Percentiles rank a stretch among this genome's conserved stretches.
Evolutionary conservation across 768 basidiomycete species (phyloP).

Genomic region (Podaxis sp.): DNA sequence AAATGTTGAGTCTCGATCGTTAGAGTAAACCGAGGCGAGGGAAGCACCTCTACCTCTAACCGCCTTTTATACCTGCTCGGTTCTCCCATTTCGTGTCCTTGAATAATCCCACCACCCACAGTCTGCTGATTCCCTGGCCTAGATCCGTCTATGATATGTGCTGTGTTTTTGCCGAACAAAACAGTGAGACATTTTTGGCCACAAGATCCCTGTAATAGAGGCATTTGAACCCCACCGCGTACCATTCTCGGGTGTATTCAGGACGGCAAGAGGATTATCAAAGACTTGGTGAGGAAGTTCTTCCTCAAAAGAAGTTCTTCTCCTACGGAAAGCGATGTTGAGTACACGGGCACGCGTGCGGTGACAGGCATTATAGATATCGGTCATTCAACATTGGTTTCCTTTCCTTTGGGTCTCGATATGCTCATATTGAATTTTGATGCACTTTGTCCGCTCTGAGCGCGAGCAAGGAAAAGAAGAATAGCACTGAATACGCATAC

Average conservation of each 20-base stretch:
- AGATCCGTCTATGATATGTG: background rate
- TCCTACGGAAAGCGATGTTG: background rate
- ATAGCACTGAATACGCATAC: background rate
- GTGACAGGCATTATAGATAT: background rate
- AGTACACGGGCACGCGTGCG: background rate
- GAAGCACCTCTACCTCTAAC: background rate
- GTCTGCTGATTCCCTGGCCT: background rate
- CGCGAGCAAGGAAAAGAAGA: background rate
- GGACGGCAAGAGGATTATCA: background rate
- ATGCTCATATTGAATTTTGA: background rate
- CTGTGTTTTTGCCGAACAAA: background rate
- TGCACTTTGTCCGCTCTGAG: background rate
- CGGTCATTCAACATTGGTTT: background rate
- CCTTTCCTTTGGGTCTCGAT: constrained; percentile 1
- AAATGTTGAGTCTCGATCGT: constrained; percentile 8
- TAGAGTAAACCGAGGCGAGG: constrained; percentile 3
- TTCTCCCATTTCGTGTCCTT: background rate
- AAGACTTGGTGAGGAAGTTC: constrained; percentile 8
- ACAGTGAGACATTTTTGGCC: background rate
- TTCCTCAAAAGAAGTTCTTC: constrained; percentile 1
- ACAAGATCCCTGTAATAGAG: background rate
- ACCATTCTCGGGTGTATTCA: background rate
- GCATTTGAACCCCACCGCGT: background rate
- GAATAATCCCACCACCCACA: background rate
- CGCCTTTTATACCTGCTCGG: background rate